Evolutionary conservation across 2,329 filamentous ascomycete genomes (phyloP).

Genomic region (Aspergillus costaricaensis): DNA sequence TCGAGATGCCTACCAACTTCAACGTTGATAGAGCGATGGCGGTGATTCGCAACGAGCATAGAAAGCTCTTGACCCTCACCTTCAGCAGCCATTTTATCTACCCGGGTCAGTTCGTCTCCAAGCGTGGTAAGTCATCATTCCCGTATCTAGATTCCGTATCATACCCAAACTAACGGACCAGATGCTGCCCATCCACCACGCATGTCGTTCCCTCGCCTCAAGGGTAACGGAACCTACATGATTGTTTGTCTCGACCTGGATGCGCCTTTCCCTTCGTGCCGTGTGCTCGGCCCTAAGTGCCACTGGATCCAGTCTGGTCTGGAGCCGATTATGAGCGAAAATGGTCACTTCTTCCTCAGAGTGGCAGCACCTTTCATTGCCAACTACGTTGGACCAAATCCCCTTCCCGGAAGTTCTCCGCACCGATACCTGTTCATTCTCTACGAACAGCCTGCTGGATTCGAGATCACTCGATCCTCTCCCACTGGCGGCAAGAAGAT

Average conservation of each 20-base stretch:
- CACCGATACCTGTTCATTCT: constrained; percentile 56
- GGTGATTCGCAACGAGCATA: not conserved
- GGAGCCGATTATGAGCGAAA: not conserved
- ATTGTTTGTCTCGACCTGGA: not conserved
- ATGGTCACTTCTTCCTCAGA: not conserved
- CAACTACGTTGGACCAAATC: constrained; percentile 49
- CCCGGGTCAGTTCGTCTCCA: not conserved
- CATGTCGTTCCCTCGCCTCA: not conserved
- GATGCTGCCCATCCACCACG: not conserved
- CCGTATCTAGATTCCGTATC: accelerated
- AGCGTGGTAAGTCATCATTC: not conserved
- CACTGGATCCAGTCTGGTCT: constrained; percentile 6
- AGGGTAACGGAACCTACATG: not conserved
- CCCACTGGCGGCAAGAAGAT: constrained; percentile 37
- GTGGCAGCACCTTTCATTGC: constrained; percentile 23
- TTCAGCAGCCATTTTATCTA: not conserved
- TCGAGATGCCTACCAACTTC: not conserved
- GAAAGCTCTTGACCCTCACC: not conserved
- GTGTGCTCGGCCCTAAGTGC: not conserved
- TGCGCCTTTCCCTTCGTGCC: not conserved
- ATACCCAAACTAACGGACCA: not conserved
- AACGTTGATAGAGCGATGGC: not conserved
- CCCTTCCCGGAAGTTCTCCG: constrained; percentile 48
- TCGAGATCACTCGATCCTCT: constrained; percentile 40
- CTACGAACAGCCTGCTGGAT: constrained; percentile 50